Base-by-base conservation (phyloP, 2,329 filamentous ascomycete species). In the Aspergillus ustus region DNA sequence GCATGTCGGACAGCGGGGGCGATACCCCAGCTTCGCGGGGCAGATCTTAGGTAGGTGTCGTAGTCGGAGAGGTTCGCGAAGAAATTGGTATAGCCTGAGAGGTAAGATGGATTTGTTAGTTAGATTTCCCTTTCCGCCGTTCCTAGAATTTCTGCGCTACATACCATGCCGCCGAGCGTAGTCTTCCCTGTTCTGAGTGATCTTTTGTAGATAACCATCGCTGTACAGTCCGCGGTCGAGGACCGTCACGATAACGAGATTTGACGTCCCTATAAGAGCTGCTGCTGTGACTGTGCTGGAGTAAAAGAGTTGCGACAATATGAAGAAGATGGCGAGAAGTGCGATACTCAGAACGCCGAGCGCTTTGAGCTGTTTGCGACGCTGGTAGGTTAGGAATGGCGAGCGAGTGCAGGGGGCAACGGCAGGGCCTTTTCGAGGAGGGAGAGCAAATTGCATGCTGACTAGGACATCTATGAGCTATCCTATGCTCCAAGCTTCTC, bases 1-100 rank as follows among this genome's bases (percentile, higher is more conserved):
- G 94, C 94, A 76, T 99, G 94, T 63, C 95, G 90, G 73, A 96
- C 83, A 7, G 94, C 91, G 63, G 94, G 91, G 57, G 98, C 85
- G 69, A 91, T 88, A 46, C 91, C 83, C 80, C 81, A 82, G 63
- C 75, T 81, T 55, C 73, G 71, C 13, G 81, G 78, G 31, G 78
- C 76, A 57, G 76, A 74, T 58, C 78, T 72, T 19, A 83, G 67
- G 28, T 71, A 69, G 40, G 78, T 72, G 57, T 72, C 83, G 80
- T 97, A 97, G 72, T 93, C 88, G 71, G 84, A 84, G n/a, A 86
- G 83, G 65, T 87, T 89, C 60, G 91, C 87, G 75, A 96, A 90
- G 83, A 97, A 93, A 45, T 89, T 91, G 43, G 87, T 84, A 77
- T 99, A 98, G 68, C 93, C 93, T 97, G 53, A 25, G 31, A 15